Evolutionary conservation across 352 stramenopile species (phyloP).

Genomic region (Phytophthora citricola): DNA sequence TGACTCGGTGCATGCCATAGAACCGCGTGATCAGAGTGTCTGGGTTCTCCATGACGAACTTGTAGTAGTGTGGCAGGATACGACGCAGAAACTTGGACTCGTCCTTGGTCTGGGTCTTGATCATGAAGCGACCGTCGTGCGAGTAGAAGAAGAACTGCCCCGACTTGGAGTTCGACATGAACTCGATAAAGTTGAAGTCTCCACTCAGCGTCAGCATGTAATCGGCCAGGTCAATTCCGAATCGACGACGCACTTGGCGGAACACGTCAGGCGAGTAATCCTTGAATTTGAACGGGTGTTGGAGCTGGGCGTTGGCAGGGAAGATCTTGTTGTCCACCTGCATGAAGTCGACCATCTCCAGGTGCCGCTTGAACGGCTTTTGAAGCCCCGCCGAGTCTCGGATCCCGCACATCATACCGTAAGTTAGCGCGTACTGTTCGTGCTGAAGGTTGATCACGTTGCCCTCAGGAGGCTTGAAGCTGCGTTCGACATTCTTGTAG

Average conservation of each 20-base stretch:
- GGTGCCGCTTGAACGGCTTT: slow-evolving; percentile 78
- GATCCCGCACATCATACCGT: slow-evolving; percentile 99
- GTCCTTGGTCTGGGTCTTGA: slow-evolving; percentile 99
- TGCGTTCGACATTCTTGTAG: slow-evolving; percentile 59
- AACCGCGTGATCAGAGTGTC: slow-evolving; percentile 98
- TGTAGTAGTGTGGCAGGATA: slow-evolving; percentile 98
- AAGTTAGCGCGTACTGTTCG: slow-evolving; percentile 97
- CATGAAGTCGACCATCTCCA: slow-evolving; percentile 94
- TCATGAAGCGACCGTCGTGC: slow-evolving; percentile 97
- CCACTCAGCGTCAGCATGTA: slow-evolving; percentile 94
- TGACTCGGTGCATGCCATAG: slow-evolving; percentile 98
- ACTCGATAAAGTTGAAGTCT: slow-evolving; percentile 98
- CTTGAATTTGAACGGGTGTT: slow-evolving; percentile 91
- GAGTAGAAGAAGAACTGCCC: slow-evolving; percentile 99
- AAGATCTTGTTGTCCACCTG: slow-evolving; percentile 81
- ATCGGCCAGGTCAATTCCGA: slow-evolving; percentile 79
- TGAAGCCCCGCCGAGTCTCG: slow-evolving; percentile 93
- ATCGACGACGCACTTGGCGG: slow-evolving; percentile 78
- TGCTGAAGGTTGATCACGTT: slow-evolving; percentile 90
- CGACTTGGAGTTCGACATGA: slow-evolving; percentile 98
- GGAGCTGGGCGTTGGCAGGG: slow-evolving; percentile 75
- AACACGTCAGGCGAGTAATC: slow-evolving; percentile 94
- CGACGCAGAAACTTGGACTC: slow-evolving; percentile 98
- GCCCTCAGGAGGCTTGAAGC: slow-evolving; percentile 70
- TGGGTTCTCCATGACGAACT: slow-evolving; percentile 96